Evolutionary conservation across 2,329 filamentous ascomycete species (phyloP), one percentile per base, ranked within the genome.

Genomic region (Cercospora zeina): DNA sequence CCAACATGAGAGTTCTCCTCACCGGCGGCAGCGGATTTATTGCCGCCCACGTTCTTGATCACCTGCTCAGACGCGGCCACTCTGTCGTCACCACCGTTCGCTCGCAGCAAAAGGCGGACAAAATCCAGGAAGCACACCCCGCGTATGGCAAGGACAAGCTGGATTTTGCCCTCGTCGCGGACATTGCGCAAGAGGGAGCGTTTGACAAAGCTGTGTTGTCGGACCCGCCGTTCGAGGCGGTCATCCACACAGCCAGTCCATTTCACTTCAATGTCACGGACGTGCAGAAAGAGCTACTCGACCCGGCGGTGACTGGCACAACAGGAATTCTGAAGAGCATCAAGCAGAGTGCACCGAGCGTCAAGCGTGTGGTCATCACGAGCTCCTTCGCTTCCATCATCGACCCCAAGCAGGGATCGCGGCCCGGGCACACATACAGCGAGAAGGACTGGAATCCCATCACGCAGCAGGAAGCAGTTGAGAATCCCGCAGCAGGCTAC

Each of bases 191-290:
- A 65, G 82, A 86, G 21, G 84, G 83, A 16, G 89, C 89, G 24
- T 96, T 95, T 66, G 80, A 82, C 65, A 70, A 81, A 73, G 85
- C 83, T 14, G 81, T 87, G 53, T 78, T 84, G 65, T 85, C 84
- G 14, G 79, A 84, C 59, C 85, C 85, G 14, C 84, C 86, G 0
- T 89, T 93, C 65, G 87, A 90, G 69, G 87, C 83, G 50, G 88
- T 93, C 54, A 81, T 91, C 56, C 88, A 91, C 73, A 90, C 88
- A 5, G 88, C 89, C 1, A 87, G 84, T 34, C 89, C 90, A 0
- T 93, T 90, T 78, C 87, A 89, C 69, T 83, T 87, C 72, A 88
- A 88, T 34, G 85, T 95, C 59, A 86, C 90, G 36, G 83, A 87
- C 67, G 87, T 89, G 16, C 37, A 56, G 65, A 86, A 88, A 75